Evolutionary conservation across 768 basidiomycete species (phyloP).

Genomic region (Amanita pallidorosea): DNA sequence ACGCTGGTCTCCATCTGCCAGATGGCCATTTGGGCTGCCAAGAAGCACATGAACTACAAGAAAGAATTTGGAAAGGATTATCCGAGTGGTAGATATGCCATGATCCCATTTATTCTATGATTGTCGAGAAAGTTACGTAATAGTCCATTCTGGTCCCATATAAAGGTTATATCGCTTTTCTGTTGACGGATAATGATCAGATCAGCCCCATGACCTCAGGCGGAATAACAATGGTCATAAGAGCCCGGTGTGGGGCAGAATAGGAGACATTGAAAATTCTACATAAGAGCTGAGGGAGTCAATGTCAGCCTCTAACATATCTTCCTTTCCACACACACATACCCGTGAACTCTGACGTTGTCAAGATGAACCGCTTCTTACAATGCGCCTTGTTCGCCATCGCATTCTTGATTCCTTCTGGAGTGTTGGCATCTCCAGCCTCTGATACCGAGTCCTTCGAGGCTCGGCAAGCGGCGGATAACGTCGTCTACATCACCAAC

Average conservation of each 20-base stretch:
- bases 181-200: no score
- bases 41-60: conserved; percentile 85
- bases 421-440: background rate
- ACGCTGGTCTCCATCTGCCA: conserved; percentile 23
- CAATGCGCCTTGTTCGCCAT: background rate
- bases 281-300: background rate
- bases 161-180: no score
- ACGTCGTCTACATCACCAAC: conserved; percentile 40
- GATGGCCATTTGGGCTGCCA: conserved; percentile 82
- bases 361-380: background rate
- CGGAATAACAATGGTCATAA: background rate
- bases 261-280: background rate
- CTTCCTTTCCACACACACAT: no score
- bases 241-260: background rate
- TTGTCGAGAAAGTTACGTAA: no score
- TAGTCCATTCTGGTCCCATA: no score
- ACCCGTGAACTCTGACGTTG: background rate
- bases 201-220: background rate
- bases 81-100: conserved; percentile 60
- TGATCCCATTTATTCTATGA: conserved; percentile 66
- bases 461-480: conserved; percentile 26
- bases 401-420: background rate
- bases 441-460: conserved; percentile 9
- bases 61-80: conserved; percentile 90
- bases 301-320: background rate